Evolutionary conservation across 345 rosid genomes (phyloP).

Genomic region (Chamaenerion angustifolium): DNA sequence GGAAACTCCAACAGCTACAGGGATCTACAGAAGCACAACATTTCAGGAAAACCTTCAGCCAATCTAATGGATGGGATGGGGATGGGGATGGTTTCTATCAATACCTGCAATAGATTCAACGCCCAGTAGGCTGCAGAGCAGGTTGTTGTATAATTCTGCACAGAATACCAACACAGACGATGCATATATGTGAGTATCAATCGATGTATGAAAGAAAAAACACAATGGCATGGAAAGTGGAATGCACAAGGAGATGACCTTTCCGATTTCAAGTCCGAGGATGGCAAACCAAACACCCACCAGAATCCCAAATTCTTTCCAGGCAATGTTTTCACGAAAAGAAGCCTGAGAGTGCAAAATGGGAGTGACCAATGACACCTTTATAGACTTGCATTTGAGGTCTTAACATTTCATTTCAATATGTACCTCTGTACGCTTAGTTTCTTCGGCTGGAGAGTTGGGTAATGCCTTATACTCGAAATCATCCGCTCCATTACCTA

Average conservation of each 20-base stretch:
- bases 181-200: too few relatives aligned
- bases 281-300: conserved; percentile 17
- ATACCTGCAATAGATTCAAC: conserved; percentile 19
- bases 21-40: conserved; percentile 14
- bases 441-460: neutral
- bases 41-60: too few relatives aligned
- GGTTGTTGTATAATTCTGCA: conserved; percentile 17
- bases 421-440: conserved; percentile 5
- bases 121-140: conserved; percentile 21
- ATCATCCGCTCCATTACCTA: neutral
- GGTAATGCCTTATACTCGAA: neutral
- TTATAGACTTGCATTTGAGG: too few relatives aligned
- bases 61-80: too few relatives aligned
- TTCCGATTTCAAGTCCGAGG: conserved; percentile 19
- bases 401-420: too few relatives aligned
- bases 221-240: too few relatives aligned
- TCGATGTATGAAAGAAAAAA: too few relatives aligned
- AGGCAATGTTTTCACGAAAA: conserved; percentile 18
- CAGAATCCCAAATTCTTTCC: conserved; percentile 28
- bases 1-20: conserved; percentile 13
- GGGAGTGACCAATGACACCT: too few relatives aligned
- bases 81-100: too few relatives aligned
- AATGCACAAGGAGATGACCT: conserved; percentile 18
- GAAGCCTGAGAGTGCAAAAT: conserved; percentile 12
- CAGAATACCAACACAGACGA: too few relatives aligned